Evolutionary conservation across 169 alveolate genomes (phyloP), one percentile per base, ranked within the genome.

Genomic region (Cryptosporidium sp.): DNA sequence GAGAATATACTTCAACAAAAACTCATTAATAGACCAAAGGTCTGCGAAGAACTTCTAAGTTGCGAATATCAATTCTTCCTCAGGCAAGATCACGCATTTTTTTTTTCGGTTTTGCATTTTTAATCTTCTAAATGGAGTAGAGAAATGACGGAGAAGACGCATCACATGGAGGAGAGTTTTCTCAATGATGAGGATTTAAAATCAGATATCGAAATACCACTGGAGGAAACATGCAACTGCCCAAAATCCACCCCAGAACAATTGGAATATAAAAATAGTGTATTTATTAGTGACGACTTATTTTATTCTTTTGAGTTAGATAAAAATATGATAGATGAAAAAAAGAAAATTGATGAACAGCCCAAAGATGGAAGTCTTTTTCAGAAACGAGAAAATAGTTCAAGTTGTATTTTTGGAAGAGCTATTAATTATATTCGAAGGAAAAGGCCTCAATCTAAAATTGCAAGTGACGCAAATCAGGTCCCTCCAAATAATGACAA

Each of bases 161-260:
- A 9, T 56, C 16, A 10, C n/a, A 21, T 56, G 67, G 67, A 56
- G 37, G 18, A n/a, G 4, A 1, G 14, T 23, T 56, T 29, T 56
- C 37, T 56, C 12, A 58, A 23, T 29, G 9, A 21, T 31, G 86
- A 73, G 39, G 60, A 53, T 58, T 37, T 51, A 5, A 37, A 60
- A n/a, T 2, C 4, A 26, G 86, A 73, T 16, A 53, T 45, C 37
- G 86, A 73, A 45, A 73, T 73, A 18, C 86, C 86, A 31, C 52
- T 5, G 29, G 86, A 73, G 14, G 72, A 73, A 23, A 39, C 23
- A 5, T 73, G 71, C 33, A 56, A 60, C n/a, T 31, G 16, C n/a
- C 56, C 68, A 21, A 73, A 35, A 14, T 35, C 48, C 2, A 35
- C 16, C 29, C 18, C 62, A 33, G 51, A n/a, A 3, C 21, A 31